Evolutionary conservation across 441 rosid species (phyloP).

Genomic region (Manihot esculenta): DNA sequence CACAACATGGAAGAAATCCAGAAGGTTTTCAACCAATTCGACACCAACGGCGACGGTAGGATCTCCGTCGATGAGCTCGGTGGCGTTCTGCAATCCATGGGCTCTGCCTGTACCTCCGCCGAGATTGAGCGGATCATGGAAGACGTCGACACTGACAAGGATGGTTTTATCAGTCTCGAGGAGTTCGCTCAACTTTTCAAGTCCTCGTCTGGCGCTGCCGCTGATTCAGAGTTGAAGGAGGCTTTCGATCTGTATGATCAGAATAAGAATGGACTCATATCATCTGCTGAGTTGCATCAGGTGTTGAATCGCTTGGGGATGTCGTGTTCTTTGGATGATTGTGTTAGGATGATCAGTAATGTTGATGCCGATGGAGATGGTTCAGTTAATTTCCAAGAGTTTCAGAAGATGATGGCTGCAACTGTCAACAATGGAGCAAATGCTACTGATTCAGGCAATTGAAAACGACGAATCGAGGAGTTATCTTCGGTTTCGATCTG

Average conservation of each 20-base stretch:
- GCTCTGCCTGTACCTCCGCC: slow-evolving; percentile 34
- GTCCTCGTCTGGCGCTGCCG: slow-evolving; percentile 13
- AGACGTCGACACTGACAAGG: slow-evolving; percentile 52
- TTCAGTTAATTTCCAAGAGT: slow-evolving; percentile 54
- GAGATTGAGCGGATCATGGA: slow-evolving; percentile 45
- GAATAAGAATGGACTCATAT: slow-evolving; percentile 54
- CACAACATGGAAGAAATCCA: slow-evolving; percentile 43
- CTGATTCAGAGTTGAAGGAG: slow-evolving; percentile 37
- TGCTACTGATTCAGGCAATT: no score
- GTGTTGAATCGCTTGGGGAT: slow-evolving; percentile 53
- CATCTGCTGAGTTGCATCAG: slow-evolving; percentile 49
- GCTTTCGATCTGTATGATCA: slow-evolving; percentile 63
- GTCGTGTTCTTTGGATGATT: slow-evolving; percentile 44
- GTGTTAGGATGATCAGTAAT: slow-evolving; percentile 49
- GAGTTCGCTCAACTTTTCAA: slow-evolving; percentile 40
- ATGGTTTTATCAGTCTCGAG: slow-evolving; percentile 45
- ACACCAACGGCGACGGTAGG: slow-evolving; percentile 55
- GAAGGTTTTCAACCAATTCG: slow-evolving; percentile 62
- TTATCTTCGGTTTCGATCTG: no score
- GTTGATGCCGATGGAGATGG: slow-evolving; percentile 66
- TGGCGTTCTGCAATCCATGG: slow-evolving; percentile 47
- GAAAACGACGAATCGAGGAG: no score
- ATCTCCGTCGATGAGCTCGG: slow-evolving; percentile 47
- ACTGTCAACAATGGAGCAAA: background rate
- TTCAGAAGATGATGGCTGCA: slow-evolving; percentile 49